Percentiles rank a stretch among this genome's conserved stretches.
Conservation (phyloP, 2,329 filamentous ascomycete species). For the Aspergillus japonicus region DNA sequence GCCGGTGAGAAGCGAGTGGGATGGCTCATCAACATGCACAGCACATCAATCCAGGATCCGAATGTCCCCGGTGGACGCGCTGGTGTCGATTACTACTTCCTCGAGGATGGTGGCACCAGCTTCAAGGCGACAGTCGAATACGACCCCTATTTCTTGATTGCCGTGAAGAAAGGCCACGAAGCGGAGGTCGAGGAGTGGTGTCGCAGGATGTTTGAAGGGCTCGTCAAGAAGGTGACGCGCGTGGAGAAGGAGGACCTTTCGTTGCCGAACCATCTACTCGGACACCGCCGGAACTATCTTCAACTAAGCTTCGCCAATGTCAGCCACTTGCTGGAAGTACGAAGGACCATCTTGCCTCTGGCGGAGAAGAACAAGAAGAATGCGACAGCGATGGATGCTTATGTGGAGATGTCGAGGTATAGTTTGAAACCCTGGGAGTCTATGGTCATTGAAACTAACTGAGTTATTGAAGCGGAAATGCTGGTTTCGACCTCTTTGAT, state of each 20-base stretch:
- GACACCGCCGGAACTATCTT: conserved; percentile 84
- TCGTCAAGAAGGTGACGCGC: conserved; percentile 73
- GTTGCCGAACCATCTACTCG: conserved; percentile 93
- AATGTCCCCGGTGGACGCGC: conserved; percentile 80
- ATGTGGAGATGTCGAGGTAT: conserved; percentile 89
- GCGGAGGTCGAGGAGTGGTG: conserved; percentile 96
- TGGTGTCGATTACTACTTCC: conserved; percentile 95
- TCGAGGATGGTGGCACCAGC: conserved; percentile 80
- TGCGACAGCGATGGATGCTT: conserved; percentile 95
- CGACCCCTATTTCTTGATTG: conserved; percentile 93
- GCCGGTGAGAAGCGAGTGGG: conserved; percentile 80
- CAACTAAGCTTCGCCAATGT: conserved; percentile 87
- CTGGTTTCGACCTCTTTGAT: conserved; percentile 93
- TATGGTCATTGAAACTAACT: conserved; percentile 19
- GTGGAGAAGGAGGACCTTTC: conserved; percentile 90
- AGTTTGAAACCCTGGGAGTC: conserved; percentile 4
- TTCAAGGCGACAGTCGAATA: conserved; percentile 98
- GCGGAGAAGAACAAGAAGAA: conserved; percentile 97
- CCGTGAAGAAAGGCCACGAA: conserved; percentile 83
- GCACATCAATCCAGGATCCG: conserved; percentile 81
- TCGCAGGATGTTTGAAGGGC: conserved; percentile 72
- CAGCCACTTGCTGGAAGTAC: conserved; percentile 76
- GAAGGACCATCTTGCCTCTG: conserved; percentile 80
- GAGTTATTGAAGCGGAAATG: conserved; percentile 59
- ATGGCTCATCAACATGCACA: conserved; percentile 94